Percentiles rank a stretch among this genome's conserved stretches.
phyloP scores from a whole-genome alignment of 73 alveolate species.

The Stentor coeruleus region DNA sequence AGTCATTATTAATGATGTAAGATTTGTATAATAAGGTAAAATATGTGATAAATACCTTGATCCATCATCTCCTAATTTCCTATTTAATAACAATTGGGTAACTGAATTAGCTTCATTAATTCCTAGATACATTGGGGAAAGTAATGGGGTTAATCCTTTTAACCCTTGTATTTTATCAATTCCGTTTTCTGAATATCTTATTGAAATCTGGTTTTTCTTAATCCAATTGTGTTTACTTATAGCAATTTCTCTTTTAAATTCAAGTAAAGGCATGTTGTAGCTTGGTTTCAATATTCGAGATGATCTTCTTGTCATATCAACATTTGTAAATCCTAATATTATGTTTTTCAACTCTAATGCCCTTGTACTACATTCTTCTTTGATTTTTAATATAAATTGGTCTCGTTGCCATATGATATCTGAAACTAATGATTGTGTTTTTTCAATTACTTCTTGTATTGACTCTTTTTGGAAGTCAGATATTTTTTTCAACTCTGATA shows the following conservation, averaged over 20 bases:
- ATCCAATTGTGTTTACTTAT: not conserved
- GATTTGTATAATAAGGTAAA: slow-evolving; percentile 11
- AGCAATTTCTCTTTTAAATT: not conserved
- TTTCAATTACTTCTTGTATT: not conserved
- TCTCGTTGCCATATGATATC: slow-evolving; percentile 10
- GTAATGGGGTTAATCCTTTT: not conserved
- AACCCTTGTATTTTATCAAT: not conserved
- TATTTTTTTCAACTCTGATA: not conserved
- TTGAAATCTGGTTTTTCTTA: not conserved
- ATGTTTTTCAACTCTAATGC: not conserved
- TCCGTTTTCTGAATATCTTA: not conserved
- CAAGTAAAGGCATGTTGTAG: not conserved
- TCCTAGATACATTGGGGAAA: not conserved
- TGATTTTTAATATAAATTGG: not conserved
- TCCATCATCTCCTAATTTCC: slow-evolving; percentile 28
- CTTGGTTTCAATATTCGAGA: not conserved
- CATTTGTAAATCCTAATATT: not conserved
- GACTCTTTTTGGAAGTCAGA: not conserved
- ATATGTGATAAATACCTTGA: slow-evolving; percentile 14
- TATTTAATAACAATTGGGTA: not conserved
- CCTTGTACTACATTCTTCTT: slow-evolving; percentile 17
- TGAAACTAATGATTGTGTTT: not conserved
- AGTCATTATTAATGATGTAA: not conserved
- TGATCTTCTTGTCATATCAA: not conserved
- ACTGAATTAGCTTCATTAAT: not conserved